Percentiles rank a stretch among this genome's conserved stretches.
Conservation (phyloP, 2,329 filamentous ascomycete genomes). For the Talaromyces sp. region DNA sequence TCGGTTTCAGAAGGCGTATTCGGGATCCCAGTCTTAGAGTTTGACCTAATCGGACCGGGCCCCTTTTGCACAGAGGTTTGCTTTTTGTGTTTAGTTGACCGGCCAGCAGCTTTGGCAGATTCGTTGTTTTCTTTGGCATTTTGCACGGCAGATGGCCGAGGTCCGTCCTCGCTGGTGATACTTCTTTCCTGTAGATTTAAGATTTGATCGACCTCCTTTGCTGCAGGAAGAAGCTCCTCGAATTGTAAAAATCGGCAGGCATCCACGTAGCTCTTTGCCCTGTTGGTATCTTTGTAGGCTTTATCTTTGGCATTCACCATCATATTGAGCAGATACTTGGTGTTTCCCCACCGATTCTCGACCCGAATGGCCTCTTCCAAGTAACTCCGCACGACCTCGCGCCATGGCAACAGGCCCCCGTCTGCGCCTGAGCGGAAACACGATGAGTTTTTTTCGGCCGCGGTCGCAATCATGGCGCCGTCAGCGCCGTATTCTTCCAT, state of each 20-base stretch:
- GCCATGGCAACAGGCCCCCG: slow-evolving; percentile 69
- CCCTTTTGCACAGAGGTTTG: slow-evolving; percentile 11
- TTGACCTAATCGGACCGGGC: slow-evolving; percentile 30
- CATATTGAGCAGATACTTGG: slow-evolving; percentile 82
- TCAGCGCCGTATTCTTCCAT: slow-evolving; percentile 78
- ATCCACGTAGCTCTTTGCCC: slow-evolving; percentile 65
- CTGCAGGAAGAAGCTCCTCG: slow-evolving; percentile 57
- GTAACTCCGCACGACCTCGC: slow-evolving; percentile 71
- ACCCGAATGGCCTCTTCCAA: slow-evolving; percentile 66
- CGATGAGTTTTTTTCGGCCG: slow-evolving; percentile 85
- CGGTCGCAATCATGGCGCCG: slow-evolving; percentile 93
- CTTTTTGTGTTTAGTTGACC: slow-evolving; percentile 1
- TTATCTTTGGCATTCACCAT: slow-evolving; percentile 75
- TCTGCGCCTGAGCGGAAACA: slow-evolving; percentile 68
- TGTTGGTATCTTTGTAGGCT: slow-evolving; percentile 56
- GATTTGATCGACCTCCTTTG: slow-evolving; percentile 59
- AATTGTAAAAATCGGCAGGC: slow-evolving; percentile 62
- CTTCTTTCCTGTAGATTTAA: slow-evolving; percentile 34
- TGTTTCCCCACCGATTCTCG: slow-evolving; percentile 86
- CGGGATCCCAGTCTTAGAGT: slow-evolving; percentile 17
- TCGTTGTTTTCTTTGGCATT: slow-evolving; percentile 31
- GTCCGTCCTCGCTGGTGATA: slow-evolving; percentile 11
- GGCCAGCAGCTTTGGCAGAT: slow-evolving; percentile 26
- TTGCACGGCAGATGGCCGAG: slow-evolving; percentile 23
- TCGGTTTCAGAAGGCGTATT: slow-evolving; percentile 18